phyloP scores from a whole-genome alignment of 2,329 filamentous ascomycete species.

The Metarhizium sp. region DNA sequence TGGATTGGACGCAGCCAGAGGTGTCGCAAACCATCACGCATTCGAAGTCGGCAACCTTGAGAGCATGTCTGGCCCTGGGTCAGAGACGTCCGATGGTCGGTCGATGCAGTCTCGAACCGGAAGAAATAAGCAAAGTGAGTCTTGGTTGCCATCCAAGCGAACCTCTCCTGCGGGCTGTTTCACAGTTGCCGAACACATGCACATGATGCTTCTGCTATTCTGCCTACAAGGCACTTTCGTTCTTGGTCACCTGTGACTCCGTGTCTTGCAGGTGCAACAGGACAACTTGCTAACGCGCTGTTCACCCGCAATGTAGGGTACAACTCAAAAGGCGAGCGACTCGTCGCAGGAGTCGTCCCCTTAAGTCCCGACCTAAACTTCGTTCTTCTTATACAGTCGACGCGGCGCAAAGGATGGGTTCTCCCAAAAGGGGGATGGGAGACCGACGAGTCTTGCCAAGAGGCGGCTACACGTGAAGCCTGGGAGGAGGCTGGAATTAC shows the following conservation, averaged over 20 bases:
- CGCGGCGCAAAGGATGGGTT: conserved; percentile 86
- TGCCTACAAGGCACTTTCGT: not conserved
- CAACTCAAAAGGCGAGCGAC: conserved; percentile 80
- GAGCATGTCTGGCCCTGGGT: conserved; percentile 26
- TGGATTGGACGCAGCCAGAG: not conserved
- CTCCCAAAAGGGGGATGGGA: conserved; percentile 98
- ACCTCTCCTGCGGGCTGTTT: not conserved
- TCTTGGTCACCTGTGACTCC: not conserved
- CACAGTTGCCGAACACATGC: not conserved
- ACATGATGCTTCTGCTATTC: not conserved
- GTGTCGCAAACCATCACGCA: conserved; percentile 3
- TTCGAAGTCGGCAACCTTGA: conserved; percentile 11
- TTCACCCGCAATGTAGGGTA: conserved; percentile 55
- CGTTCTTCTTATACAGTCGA: conserved; percentile 90
- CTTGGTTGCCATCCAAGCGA: conserved; percentile 6
- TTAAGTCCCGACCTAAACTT: conserved; percentile 76
- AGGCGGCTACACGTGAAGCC: conserved; percentile 82
- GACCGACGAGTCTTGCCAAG: conserved; percentile 76
- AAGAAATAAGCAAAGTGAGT: conserved; percentile 74
- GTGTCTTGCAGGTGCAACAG: not conserved
- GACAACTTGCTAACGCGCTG: conserved; percentile 10
- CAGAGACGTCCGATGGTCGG: conserved; percentile 31
- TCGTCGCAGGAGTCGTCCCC: conserved; percentile 91
- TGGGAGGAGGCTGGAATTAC: conserved; percentile 97
- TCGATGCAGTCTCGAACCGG: conserved; percentile 68